A percentile compares a stretch with the other conserved stretches of the same genome.
Evolutionary conservation across 1,139 yeast species (phyloP).

Genomic region (Geotrichum bryndzae): DNA sequence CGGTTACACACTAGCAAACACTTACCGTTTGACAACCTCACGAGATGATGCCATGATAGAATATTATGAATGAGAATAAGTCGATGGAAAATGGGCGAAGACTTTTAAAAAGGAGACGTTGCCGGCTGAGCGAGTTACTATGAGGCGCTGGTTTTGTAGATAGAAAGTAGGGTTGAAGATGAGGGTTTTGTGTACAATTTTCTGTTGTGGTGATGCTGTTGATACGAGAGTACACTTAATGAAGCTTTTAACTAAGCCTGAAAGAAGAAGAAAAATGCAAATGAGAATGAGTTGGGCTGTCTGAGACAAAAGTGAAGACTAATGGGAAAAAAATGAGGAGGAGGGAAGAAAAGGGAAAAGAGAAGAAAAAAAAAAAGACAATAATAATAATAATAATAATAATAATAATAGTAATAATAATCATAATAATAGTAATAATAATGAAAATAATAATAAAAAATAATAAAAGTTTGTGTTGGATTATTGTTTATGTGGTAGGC

Average conservation of each 20-base stretch:
- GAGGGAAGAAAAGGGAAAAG: not conserved
- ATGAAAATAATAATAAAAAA: too few relatives aligned
- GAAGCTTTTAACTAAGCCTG: too few relatives aligned
- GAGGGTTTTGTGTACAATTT: not conserved
- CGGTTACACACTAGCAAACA: not conserved
- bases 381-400: too few relatives aligned
- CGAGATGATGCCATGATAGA: constrained; percentile 16
- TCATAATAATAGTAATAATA: too few relatives aligned
- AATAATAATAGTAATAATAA: too few relatives aligned
- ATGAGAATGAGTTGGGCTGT: not conserved
- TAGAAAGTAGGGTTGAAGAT: not conserved
- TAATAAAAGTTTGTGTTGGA: too few relatives aligned
- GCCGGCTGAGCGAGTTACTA: not conserved
- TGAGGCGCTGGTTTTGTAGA: not conserved
- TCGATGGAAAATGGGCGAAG: not conserved
- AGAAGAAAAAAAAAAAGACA: not conserved
- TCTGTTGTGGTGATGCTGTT: not conserved
- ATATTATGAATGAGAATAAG: not conserved
- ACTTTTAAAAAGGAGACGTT: not conserved
- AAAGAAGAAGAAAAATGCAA: too few relatives aligned
- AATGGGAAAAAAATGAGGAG: not conserved
- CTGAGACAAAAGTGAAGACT: not conserved
- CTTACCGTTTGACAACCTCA: constrained; percentile 17
- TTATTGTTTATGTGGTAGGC: too few relatives aligned
- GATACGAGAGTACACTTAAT: too few relatives aligned